Evolutionary conservation across 345 rosid genomes (phyloP).

Genomic region (Aethionema arabicum): DNA sequence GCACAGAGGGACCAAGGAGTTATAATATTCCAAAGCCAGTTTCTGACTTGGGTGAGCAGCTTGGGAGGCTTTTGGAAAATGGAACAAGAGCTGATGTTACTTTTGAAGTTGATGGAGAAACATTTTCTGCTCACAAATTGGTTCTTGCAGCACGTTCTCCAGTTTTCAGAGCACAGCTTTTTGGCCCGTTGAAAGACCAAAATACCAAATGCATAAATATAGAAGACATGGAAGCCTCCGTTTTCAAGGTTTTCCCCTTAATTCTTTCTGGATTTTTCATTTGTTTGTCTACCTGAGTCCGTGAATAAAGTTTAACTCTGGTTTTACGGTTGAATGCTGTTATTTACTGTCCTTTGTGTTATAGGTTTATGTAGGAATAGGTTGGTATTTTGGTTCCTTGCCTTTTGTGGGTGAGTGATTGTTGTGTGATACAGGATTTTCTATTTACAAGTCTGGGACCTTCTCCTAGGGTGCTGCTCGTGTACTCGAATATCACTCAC

Average conservation of each 20-base stretch:
- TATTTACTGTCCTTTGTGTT: conserved; percentile 16
- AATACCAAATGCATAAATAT: conserved; percentile 49
- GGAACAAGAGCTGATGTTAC: conserved; percentile 55
- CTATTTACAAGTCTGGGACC: conserved; percentile 45
- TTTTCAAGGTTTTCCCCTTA: conserved; percentile 58
- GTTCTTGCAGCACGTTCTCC: conserved; percentile 79
- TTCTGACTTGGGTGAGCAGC: conserved; percentile 55
- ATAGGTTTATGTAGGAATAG: conserved; percentile 37
- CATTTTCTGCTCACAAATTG: conserved; percentile 64
- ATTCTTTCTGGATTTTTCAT: neutral
- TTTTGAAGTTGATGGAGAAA: conserved; percentile 65
- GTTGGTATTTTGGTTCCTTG: conserved; percentile 47
- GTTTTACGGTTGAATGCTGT: conserved; percentile 9
- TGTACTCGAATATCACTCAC: conserved; percentile 53
- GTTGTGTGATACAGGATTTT: conserved; percentile 62
- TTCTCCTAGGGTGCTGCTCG: conserved; percentile 55
- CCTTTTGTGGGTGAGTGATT: conserved; percentile 64
- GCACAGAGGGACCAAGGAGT: conserved; percentile 66
- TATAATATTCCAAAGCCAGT: conserved; percentile 57
- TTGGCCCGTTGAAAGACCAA: conserved; percentile 62
- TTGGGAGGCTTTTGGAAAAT: conserved; percentile 61
- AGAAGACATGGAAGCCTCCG: conserved; percentile 65
- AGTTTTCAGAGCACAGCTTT: conserved; percentile 78
- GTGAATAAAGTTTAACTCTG: neutral
- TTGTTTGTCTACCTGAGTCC: neutral